Conservation (phyloP, 2,329 filamentous ascomycete genomes). For the Talaromyces islandicus region DNA sequence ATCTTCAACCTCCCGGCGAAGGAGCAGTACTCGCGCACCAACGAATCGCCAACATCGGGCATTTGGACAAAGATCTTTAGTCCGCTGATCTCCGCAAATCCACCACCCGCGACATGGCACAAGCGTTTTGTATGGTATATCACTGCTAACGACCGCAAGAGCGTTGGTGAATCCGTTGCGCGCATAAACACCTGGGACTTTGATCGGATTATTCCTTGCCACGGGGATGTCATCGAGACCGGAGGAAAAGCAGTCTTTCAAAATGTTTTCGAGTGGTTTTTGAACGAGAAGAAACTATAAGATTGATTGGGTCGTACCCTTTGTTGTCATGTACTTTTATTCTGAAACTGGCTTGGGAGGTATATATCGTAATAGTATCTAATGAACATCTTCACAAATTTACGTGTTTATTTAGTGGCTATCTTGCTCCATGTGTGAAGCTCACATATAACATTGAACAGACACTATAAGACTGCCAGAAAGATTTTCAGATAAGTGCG, state of each 20-base stretch:
- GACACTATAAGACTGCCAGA: not conserved
- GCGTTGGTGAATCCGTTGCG: slow-evolving; percentile 63
- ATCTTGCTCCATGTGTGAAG: not conserved
- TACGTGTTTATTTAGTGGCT: not conserved
- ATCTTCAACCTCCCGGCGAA: slow-evolving; percentile 83
- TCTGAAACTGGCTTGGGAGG: not conserved
- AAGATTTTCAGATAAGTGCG: not conserved
- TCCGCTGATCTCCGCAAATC: slow-evolving; percentile 54
- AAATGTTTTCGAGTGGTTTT: slow-evolving; percentile 78
- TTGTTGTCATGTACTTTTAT: not conserved
- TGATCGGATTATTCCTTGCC: slow-evolving; percentile 78
- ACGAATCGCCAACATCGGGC: slow-evolving; percentile 50
- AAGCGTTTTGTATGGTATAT: slow-evolving; percentile 80
- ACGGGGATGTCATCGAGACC: slow-evolving; percentile 79
- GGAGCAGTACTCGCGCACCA: slow-evolving; percentile 70
- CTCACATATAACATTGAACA: not conserved
- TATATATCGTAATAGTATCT: not conserved
- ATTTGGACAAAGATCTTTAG: slow-evolving; percentile 54
- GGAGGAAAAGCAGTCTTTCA: slow-evolving; percentile 69
- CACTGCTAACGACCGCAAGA: slow-evolving; percentile 53
- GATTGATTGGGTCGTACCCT: not conserved
- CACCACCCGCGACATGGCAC: slow-evolving; percentile 57
- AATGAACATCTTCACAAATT: not conserved
- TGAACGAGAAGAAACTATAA: slow-evolving; percentile 39
- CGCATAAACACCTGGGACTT: slow-evolving; percentile 79